Evolutionary conservation across 352 stramenopile species (phyloP).

Genomic region (Hyaloperonospora arabidopsidis): DNA sequence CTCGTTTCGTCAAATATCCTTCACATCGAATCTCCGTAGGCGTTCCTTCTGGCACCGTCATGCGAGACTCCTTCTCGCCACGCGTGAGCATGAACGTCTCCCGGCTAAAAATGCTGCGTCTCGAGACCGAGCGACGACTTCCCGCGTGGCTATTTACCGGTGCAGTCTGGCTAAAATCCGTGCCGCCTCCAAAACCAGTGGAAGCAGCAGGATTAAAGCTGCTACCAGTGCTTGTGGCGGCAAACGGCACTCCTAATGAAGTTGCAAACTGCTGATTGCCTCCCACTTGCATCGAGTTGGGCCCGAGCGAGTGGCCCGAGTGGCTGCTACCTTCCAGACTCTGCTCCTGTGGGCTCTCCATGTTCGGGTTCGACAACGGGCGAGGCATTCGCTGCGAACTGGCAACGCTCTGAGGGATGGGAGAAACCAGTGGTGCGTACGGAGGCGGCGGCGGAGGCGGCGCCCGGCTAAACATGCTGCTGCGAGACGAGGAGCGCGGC

Average conservation of each 20-base stretch:
- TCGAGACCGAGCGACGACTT: conserved; percentile 44
- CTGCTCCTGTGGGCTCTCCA: conserved; percentile 39
- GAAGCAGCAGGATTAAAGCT: conserved; percentile 26
- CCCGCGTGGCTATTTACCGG: conserved; percentile 18
- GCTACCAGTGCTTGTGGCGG: conserved; percentile 6
- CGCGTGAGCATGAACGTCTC: conserved; percentile 72
- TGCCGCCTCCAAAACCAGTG: conserved; percentile 12
- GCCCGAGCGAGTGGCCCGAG: conserved; percentile 64
- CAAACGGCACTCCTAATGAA: conserved; percentile 15
- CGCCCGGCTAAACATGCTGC: conserved; percentile 53
- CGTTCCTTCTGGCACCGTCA: conserved; percentile 50
- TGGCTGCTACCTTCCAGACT: conserved; percentile 26
- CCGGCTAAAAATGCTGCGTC: conserved; percentile 67
- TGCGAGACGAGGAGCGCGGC: conserved; percentile 29
- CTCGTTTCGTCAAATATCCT: conserved; percentile 81
- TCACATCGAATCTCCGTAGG: conserved; percentile 63
- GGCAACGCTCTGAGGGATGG: conserved; percentile 10
- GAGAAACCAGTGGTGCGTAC: conserved; percentile 34
- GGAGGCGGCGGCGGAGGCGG: conserved; percentile 54
- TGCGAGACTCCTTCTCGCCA: conserved; percentile 54
- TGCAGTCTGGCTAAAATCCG: conserved; percentile 30
- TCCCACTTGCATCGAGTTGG: conserved; percentile 32
- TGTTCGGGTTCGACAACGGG: conserved; percentile 56
- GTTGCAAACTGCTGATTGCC: conserved; percentile 26
- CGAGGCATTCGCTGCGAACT: conserved; percentile 34